Evolutionary conservation across 208 protist species (phyloP).

Genomic region (Leishmania tarentolae): DNA sequence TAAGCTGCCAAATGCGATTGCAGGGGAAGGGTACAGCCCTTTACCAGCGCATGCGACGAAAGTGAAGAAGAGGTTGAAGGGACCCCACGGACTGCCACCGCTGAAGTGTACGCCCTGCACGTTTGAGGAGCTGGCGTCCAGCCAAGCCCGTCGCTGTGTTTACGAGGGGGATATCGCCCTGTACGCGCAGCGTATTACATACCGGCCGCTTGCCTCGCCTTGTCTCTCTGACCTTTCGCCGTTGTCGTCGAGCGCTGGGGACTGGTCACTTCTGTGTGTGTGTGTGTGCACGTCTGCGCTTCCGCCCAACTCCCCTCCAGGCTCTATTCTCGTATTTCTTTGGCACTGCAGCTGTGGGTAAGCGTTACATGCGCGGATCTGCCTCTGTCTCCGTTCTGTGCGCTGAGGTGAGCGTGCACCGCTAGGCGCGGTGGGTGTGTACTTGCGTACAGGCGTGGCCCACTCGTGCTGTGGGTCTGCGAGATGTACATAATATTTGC

Average conservation of each 20-base stretch:
- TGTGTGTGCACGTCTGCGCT: background rate
- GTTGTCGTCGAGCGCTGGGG: background rate
- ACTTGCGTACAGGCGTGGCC: background rate
- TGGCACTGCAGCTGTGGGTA: background rate
- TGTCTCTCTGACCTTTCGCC: background rate
- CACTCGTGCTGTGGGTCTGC: background rate
- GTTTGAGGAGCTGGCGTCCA: background rate
- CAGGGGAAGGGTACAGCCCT: background rate
- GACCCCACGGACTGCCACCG: background rate
- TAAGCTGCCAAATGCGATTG: background rate
- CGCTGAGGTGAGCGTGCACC: too few relatives aligned
- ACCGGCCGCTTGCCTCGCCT: background rate
- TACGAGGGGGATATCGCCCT: background rate
- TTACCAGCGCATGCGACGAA: background rate
- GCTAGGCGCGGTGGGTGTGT: background rate
- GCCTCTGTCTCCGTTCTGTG: background rate
- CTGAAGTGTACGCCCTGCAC: background rate
- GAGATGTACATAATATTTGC: slow-evolving; percentile 4
- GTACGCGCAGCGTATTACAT: background rate
- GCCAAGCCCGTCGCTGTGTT: background rate
- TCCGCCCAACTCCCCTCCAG: background rate
- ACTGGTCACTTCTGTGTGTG: too few relatives aligned
- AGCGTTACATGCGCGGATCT: background rate
- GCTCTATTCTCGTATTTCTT: background rate
- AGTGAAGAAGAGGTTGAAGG: background rate